Evolutionary conservation across 2,329 filamentous ascomycete genomes (phyloP), one percentile per base, ranked within the genome.

Genomic region (Pezicula carpinea): DNA sequence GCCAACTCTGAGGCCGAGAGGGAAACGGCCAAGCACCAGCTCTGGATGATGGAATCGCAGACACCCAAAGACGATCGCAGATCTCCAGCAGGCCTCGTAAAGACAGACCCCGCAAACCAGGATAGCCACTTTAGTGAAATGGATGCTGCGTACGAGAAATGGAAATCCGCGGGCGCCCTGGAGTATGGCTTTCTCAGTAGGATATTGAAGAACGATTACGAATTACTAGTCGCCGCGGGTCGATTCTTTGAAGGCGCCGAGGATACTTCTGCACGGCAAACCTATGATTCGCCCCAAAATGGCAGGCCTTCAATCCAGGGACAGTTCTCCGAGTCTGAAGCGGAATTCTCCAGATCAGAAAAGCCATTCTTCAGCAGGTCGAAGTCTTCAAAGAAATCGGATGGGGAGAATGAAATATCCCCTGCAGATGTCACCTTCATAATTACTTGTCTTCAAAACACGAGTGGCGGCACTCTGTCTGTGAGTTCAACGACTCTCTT

Each of bases 401-500:
- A 40, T 2, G 22, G 13, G 21, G 38, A 40, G 18, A 40, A 15
- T 14, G 38, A 40, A 15, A 40, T 40, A 23, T 23, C 38, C 1
- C 10, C 38, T 21, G 38, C 38, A 40, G 38, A 40, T 40, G 19
- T 40, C 19, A 40, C 38, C 10, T 40, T 40, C 19, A 40, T 40
- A 21, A 40, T 40, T 19, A 40, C 38, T 21, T 40, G 38, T 22
- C 22, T 40, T 19, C 38, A 40, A 15, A 21, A 40, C 22, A 23
- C 19, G n/a, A 40, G 22, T 23, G 38, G 38, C 22, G 38, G 38
- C 21, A 14, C 38, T 15, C 19, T 40, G 8, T 40, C 18, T 15
- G 38, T 29, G 26, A 29, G 26, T 29, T 29, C 26, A 29, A 11
- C 26, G 8, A 29, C 26, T 29, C 10, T n/a, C n/a, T n/a, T 29